A percentile compares a stretch with the other conserved stretches of the same genome.
Conservation (phyloP, 2,329 filamentous ascomycete species). For the Daldinia sp. region DNA sequence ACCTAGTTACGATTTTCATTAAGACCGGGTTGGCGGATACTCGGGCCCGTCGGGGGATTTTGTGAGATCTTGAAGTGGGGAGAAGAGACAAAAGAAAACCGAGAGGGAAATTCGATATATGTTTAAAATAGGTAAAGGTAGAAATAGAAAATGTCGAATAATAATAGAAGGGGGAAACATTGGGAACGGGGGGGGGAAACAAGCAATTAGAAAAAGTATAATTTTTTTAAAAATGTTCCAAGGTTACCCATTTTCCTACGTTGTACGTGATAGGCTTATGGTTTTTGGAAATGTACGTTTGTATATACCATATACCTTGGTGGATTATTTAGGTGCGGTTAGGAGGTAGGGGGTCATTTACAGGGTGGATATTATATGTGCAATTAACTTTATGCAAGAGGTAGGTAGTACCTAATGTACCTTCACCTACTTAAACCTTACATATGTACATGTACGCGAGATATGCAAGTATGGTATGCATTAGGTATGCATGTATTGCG, state of each 20-base stretch:
- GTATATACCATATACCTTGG: too few relatives aligned
- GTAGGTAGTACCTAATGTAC: slow-evolving; percentile 15
- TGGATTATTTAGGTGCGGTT: too few relatives aligned
- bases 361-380: neutral
- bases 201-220: neutral
- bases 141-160: slow-evolving; percentile 1
- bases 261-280: slow-evolving; percentile 3
- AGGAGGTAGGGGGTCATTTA: slow-evolving; percentile 5
- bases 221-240: neutral
- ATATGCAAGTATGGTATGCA: slow-evolving; percentile 19
- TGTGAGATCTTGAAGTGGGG: slow-evolving; percentile 28
- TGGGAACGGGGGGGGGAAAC: neutral
- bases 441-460: neutral
- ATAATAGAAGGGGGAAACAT: neutral
- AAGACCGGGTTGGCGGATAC: slow-evolving; percentile 35
- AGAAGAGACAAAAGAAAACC: slow-evolving; percentile 6
- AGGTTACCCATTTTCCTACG: neutral
- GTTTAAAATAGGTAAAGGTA: neutral
- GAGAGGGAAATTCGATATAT: neutral
- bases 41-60: slow-evolving; percentile 34
- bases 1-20: slow-evolving; percentile 28
- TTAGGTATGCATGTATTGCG: slow-evolving; percentile 15
- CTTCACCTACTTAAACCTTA: neutral
- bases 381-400: slow-evolving; percentile 16
- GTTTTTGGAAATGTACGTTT: neutral